Evolutionary conservation across 2,329 filamentous ascomycete species (phyloP).

Genomic region (Scytalidium sp.): DNA sequence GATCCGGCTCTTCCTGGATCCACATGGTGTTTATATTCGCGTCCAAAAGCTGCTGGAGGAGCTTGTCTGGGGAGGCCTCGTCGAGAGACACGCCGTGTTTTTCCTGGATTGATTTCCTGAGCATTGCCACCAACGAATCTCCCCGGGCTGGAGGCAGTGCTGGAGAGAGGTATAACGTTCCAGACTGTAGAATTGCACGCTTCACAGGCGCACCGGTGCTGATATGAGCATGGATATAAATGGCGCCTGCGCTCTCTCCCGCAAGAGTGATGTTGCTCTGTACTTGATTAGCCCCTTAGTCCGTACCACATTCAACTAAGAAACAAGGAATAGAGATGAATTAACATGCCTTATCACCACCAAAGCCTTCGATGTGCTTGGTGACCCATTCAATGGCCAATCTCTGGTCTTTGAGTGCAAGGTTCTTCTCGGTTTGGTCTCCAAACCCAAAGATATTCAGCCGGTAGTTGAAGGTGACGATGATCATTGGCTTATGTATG

Average conservation of each 20-base stretch:
- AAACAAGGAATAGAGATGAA: background rate
- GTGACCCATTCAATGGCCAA: conserved; percentile 29
- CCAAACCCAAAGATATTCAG: conserved; percentile 45
- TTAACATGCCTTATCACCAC: conserved; percentile 23
- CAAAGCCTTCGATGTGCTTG: conserved; percentile 23
- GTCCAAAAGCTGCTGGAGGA: conserved; percentile 33
- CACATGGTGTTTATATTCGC: conserved; percentile 39
- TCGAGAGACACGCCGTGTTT: conserved; percentile 26
- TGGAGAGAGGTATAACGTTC: conserved; percentile 39
- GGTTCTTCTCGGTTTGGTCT: conserved; percentile 34
- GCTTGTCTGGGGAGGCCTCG: conserved; percentile 22
- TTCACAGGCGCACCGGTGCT: conserved; percentile 29
- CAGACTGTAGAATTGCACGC: conserved; percentile 37
- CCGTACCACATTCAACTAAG: background rate
- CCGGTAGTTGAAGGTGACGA: conserved; percentile 39
- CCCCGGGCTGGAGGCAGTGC: conserved; percentile 35
- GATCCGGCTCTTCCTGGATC: conserved; percentile 34
- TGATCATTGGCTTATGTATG: conserved; percentile 33
- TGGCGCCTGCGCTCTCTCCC: conserved; percentile 43
- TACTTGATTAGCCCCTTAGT: background rate
- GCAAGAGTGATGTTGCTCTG: conserved; percentile 38
- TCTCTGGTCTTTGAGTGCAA: conserved; percentile 33
- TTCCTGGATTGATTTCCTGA: conserved; percentile 26
- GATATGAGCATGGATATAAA: conserved; percentile 41
- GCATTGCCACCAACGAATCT: conserved; percentile 24